Evolutionary conservation across 805 yeast species (phyloP), one percentile per base, ranked within the genome.

Genomic region (Wickerhamiella lipophila): DNA sequence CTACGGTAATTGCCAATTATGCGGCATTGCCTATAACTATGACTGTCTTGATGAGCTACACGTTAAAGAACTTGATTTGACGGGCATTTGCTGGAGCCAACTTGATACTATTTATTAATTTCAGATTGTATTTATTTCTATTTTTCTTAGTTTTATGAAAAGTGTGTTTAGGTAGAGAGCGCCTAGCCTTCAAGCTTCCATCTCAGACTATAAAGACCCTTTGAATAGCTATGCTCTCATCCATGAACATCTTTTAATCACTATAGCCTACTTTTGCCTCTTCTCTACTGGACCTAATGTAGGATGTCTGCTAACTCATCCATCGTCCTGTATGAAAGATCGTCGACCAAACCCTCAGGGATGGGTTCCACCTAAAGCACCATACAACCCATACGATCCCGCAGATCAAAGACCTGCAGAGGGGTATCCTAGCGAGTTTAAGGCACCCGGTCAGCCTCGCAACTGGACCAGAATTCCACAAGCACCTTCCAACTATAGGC

Each of bases 381-480:
- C 92, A 1, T 85, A 83, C 61, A 84, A 84, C 57, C 94, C 94
- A 6, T 85, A 78, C 58, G 95, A 84, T 59, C 82, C 88, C 0
- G 65, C 74, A 1, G 95, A 84, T 59, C 60, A 68, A 36, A 69
- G 95, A 42, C 94, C 95, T 0, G 75, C 94, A 0, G 78, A 79
- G 59, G 94, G 95, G 2, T 84, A 85, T 55, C 95, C 95, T 1
- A 79, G 87, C 22, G 95, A 84, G 61, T 85, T 72, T 66, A 70
- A 74, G 50, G 65, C 79, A 1, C 89, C 92, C 0, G 79, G 83
- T 1, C 68, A 70, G 38, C 70, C 75, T 27, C 77, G 82, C 23
- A 61, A 64, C 16, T 77, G 76, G 65, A 67, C 77, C 6, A 65
- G 73, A 6, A 64, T 78, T n/a, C 87, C 88, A 3, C 71, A 71